Conservation (phyloP, 306 rosid species). For the Fagus sylvatica region DNA sequence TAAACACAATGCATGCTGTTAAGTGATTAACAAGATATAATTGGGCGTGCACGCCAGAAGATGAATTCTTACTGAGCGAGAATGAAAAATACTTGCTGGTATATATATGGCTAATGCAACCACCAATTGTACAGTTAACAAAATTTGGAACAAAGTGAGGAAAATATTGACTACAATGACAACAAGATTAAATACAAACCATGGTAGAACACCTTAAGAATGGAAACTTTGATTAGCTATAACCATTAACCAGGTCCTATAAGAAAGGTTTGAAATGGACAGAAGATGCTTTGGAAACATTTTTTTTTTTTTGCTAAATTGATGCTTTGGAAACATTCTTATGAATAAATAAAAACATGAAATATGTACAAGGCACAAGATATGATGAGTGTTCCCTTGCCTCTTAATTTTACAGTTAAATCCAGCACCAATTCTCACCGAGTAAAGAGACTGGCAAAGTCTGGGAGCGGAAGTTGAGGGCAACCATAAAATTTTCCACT, state of each 20-base stretch:
- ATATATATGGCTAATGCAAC: no score
- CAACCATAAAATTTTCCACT: slow-evolving; percentile 15
- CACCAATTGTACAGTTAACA: no score
- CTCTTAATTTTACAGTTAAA: slow-evolving; percentile 7
- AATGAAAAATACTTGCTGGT: no score
- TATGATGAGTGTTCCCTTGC: slow-evolving; percentile 2
- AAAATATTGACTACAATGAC: no score
- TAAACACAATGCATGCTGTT: no score
- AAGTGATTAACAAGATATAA: no score
- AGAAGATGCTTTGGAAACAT: no score
- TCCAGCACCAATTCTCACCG: slow-evolving; percentile 4
- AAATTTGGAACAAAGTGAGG: no score
- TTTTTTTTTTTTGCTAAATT: no score
- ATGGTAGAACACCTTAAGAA: neutral
- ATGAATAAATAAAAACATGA: slow-evolving; percentile 19
- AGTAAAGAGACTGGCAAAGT: slow-evolving; percentile 19
- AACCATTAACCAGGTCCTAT: neutral
- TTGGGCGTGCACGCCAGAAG: no score
- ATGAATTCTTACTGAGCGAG: no score
- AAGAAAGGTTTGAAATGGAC: neutral
- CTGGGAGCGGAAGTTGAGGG: slow-evolving; percentile 22
- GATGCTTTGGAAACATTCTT: slow-evolving; percentile 6
- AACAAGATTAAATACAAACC: no score
- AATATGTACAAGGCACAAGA: slow-evolving; percentile 49
- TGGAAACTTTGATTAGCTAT: neutral